These are phyloP conservation scores for Ashbya aceris DNA, from an alignment of 1,139 yeast genomes.

Conservation along the genomic window DNA sequence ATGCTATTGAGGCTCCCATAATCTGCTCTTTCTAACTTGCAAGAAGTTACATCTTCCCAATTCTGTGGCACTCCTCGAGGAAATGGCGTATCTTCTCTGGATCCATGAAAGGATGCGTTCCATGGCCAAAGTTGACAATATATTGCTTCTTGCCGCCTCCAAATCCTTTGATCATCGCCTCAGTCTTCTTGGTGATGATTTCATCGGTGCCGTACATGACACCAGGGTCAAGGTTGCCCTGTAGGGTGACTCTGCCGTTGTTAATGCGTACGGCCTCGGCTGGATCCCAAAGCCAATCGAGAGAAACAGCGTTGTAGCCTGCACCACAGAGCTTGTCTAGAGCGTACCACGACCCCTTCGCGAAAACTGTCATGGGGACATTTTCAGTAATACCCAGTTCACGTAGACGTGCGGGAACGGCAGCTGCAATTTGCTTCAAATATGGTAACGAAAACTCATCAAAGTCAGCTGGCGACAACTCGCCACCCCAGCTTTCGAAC, in stretches of 20 bases:
- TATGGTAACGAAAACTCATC: constrained; percentile 84
- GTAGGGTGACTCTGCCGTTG: constrained; percentile 73
- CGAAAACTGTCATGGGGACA: constrained; percentile 83
- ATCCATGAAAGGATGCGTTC: constrained; percentile 95
- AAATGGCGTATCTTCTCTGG: constrained; percentile 82
- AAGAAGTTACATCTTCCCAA: constrained; percentile 38
- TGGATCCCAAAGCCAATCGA: constrained; percentile 89
- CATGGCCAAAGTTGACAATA: constrained; percentile 93
- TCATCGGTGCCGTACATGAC: constrained; percentile 84
- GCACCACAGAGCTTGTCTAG: constrained; percentile 72
- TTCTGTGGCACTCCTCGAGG: constrained; percentile 76
- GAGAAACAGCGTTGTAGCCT: constrained; percentile 81
- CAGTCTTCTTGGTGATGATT: constrained; percentile 68
- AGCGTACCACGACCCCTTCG: constrained; percentile 98
- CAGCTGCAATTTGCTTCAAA: constrained; percentile 61
- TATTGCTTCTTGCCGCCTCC: constrained; percentile 88
- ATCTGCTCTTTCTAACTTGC: too few species aligned
- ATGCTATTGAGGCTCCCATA: too few species aligned
- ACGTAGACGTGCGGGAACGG: constrained; percentile 57
- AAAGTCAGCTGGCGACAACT: constrained; percentile 83
- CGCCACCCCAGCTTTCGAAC: constrained; percentile 98
- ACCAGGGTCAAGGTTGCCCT: constrained; percentile 96
- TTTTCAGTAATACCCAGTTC: constrained; percentile 64
- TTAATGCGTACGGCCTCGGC: constrained; percentile 74
- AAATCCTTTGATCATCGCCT: constrained; percentile 79